phyloP scores from a whole-genome alignment of 75 land plant species.

The Isoetes taiwanensis region DNA sequence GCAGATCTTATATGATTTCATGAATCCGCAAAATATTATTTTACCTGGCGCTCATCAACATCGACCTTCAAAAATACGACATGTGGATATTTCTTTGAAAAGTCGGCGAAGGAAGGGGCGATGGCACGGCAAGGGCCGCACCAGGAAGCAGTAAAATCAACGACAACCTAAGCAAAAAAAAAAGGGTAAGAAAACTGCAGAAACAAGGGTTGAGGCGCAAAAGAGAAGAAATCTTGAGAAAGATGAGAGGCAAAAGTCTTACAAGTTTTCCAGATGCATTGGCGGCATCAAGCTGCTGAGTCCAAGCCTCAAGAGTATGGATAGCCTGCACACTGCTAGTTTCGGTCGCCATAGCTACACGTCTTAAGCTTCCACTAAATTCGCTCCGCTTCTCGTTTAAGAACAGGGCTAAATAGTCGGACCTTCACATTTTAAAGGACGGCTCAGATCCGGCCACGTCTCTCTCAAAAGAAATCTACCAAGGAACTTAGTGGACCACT shows the following conservation, averaged over 20 bases:
- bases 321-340: not conserved
- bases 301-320: not conserved
- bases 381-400: no score
- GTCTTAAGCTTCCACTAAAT: no score
- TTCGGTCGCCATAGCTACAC: not conserved
- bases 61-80: not conserved
- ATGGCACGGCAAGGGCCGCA: conserved; percentile 2
- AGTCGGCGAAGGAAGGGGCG: not conserved
- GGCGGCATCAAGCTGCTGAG: not conserved
- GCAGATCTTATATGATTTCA: no score
- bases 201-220: not conserved
- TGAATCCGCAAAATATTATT: not conserved
- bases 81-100: not conserved
- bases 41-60: not conserved
- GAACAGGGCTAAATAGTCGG: no score
- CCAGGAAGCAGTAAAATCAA: conserved; percentile 5
- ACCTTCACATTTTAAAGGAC: no score
- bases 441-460: no score
- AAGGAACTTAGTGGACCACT: no score
- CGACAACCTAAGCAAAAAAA: not conserved
- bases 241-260: not conserved
- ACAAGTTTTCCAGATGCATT: not conserved
- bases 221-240: not conserved
- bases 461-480: no score
- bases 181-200: not conserved